Evolutionary conservation across 2,329 filamentous ascomycete species (phyloP).

Genomic region (Ophiostoma populinum): DNA sequence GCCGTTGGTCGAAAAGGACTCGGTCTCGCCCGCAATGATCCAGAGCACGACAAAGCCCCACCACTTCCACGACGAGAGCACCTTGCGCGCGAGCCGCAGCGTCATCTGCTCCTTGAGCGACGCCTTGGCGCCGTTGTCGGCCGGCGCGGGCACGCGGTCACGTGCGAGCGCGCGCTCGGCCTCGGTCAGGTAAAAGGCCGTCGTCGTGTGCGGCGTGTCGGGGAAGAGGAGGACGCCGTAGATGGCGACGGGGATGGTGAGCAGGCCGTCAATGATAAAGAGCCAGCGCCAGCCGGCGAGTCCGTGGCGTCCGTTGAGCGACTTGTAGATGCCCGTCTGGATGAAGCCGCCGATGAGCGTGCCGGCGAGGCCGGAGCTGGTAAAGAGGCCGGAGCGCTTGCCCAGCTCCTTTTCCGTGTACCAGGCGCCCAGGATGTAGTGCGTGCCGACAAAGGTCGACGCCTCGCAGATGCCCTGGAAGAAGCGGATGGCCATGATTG

Average conservation of each 20-base stretch:
- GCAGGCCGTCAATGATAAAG: constrained; percentile 34
- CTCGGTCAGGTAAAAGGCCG: constrained; percentile 28
- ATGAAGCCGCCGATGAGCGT: constrained; percentile 47
- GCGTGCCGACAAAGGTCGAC: constrained; percentile 37
- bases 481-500: constrained; percentile 43
- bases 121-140: constrained; percentile 19
- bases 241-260: constrained; percentile 37
- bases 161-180: constrained; percentile 20
- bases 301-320: constrained; percentile 27
- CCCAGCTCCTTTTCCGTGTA: constrained; percentile 43
- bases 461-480: constrained; percentile 38
- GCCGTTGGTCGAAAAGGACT: constrained; percentile 51
- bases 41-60: constrained; percentile 50
- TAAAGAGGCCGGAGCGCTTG: constrained; percentile 44
- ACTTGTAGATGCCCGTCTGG: constrained; percentile 33
- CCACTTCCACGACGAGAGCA: constrained; percentile 44
- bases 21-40: constrained; percentile 54
- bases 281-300: constrained; percentile 39
- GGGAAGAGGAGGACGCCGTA: constrained; percentile 38
- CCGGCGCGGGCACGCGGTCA: constrained; percentile 21
- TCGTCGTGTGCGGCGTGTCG: constrained; percentile 31
- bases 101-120: constrained; percentile 9
- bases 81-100: constrained; percentile 23
- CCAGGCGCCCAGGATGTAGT: constrained; percentile 44
- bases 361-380: constrained; percentile 38